A percentile compares a stretch with the other conserved stretches of the same genome.
Conservation (phyloP, 352 stramenopile genomes). For the Globisporangium acanthophoron region DNA sequence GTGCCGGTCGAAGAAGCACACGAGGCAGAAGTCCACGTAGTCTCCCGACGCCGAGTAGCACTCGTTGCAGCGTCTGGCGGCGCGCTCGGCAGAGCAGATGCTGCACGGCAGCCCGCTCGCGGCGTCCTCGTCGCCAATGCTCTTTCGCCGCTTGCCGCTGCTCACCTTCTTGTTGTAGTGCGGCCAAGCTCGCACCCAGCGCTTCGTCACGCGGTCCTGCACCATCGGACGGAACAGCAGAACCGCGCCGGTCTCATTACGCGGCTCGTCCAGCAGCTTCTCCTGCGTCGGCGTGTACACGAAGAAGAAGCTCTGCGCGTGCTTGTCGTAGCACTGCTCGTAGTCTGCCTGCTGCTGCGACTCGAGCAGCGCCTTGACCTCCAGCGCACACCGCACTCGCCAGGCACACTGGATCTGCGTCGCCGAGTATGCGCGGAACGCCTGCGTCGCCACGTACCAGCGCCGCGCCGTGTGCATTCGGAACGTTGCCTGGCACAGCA, state of each 20-base stretch:
- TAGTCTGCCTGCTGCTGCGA: slow-evolving; percentile 66
- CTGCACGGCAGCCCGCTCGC: slow-evolving; percentile 28
- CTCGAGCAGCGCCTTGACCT: slow-evolving; percentile 29
- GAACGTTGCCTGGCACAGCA: slow-evolving; percentile 45
- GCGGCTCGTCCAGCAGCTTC: slow-evolving; percentile 52
- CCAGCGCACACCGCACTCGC: slow-evolving; percentile 30
- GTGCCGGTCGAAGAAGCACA: slow-evolving; percentile 66
- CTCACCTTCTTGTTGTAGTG: slow-evolving; percentile 23
- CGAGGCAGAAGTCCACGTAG: slow-evolving; percentile 70
- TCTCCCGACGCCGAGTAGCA: slow-evolving; percentile 54
- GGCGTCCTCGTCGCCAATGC: slow-evolving; percentile 6
- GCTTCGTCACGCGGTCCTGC: slow-evolving; percentile 61
- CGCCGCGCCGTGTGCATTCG: slow-evolving; percentile 50
- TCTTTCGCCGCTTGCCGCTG: neutral
- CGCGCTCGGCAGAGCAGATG: slow-evolving; percentile 50
- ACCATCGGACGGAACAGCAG: slow-evolving; percentile 65
- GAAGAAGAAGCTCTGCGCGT: slow-evolving; percentile 51
- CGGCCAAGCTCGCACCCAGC: slow-evolving; percentile 70
- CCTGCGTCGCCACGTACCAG: slow-evolving; percentile 45
- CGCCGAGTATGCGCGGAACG: slow-evolving; percentile 26
- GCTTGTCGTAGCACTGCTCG: slow-evolving; percentile 56
- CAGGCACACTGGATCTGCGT: slow-evolving; percentile 56
- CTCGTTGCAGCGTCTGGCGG: slow-evolving; percentile 60
- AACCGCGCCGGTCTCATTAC: slow-evolving; percentile 39
- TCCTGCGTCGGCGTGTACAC: slow-evolving; percentile 65